A percentile compares a stretch with the other conserved stretches of the same genome.
Evolutionary conservation across 2,329 filamentous ascomycete genomes (phyloP).

Genomic region (Corynespora cassiicola): DNA sequence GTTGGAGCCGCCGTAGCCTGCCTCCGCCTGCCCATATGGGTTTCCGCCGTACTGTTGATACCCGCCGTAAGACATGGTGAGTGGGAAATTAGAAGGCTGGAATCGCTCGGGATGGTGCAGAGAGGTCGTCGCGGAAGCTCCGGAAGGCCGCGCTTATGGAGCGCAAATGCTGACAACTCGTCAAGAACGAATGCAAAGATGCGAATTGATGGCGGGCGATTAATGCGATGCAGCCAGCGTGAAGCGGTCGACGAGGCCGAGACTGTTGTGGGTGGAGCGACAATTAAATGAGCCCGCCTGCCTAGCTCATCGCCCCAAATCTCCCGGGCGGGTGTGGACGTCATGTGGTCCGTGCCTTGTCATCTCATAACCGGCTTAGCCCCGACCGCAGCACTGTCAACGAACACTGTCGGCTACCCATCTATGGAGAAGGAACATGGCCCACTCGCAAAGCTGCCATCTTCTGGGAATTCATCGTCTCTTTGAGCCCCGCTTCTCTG

Average conservation of each 20-base stretch:
- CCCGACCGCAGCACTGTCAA: no score
- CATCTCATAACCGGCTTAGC: no score
- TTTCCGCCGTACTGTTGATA: slow-evolving; percentile 66
- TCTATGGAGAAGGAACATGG: no score
- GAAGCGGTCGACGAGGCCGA: slow-evolving; percentile 1
- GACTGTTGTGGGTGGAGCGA: slow-evolving; percentile 1
- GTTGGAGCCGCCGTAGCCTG: slow-evolving; percentile 36
- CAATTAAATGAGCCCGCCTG: slow-evolving; percentile 2
- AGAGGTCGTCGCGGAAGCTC: slow-evolving; percentile 32
- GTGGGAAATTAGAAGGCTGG: slow-evolving; percentile 13
- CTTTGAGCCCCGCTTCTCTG: no score
- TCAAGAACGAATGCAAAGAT: no score
- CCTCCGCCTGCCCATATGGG: slow-evolving; percentile 63
- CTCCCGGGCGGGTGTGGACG: no score
- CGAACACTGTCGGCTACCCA: no score
- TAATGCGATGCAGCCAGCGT: neutral
- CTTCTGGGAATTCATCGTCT: no score
- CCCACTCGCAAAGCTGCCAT: no score
- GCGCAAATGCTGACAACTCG: slow-evolving; percentile 7
- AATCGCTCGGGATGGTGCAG: slow-evolving; percentile 24
- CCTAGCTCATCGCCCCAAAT: slow-evolving; percentile 7
- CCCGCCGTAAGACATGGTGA: slow-evolving; percentile 37
- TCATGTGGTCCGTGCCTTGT: no score
- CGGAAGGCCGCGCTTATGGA: slow-evolving; percentile 28
- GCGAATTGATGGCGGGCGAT: slow-evolving; percentile 1